Evolutionary conservation across 2,329 filamentous ascomycete species (phyloP), one percentile per base, ranked within the genome.

Genomic region (Cladosporium phlei): DNA sequence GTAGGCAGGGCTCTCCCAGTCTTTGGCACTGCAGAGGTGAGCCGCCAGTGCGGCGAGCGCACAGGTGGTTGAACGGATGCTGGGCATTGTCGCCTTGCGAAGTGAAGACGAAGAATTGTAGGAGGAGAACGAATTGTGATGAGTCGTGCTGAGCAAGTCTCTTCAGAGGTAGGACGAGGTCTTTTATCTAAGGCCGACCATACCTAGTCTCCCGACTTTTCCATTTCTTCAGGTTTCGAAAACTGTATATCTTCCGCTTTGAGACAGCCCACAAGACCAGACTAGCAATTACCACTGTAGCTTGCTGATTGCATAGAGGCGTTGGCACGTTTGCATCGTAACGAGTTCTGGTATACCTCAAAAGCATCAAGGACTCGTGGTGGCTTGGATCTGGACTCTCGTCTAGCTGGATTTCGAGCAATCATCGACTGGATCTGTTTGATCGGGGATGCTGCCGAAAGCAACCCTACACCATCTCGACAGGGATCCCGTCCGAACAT

Each of bases 1-100:
- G 29, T 59, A 59, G 5, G 38, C 45, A 10, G 56, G 56, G 29
- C 49, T 52, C 16, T 25, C 55, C 55, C 44, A 47, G 16, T 47
- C 44, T 25, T 47, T 47, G 21, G 44, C 44, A 4, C 12, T n/a
- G 28, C 20, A 35, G 7, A 39, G 21, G 11, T 34, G 42, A 7
- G 24, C 24, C 4, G 42, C 42, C 22, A 37, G 16, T 19, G 42
- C 42, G n/a, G 42, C 33, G 17, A 45, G 30, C 8, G 42, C 42
- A 28, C 16, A 45, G 5, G 32, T 19, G 24, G 27, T 21, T 21
- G 42, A 45, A 45, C 30, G 42, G 29, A 45, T 29, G 42, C 22
- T 21, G 30, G 42, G 42, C 42, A 45, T 45, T 22, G 9, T 44
- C 37, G 32, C 42, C 42, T 45, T n/a, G 2, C 37, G 38, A 42